phyloP scores from a whole-genome alignment of 2,329 filamentous ascomycete genomes.

The Plenodomus biglobosus region DNA sequence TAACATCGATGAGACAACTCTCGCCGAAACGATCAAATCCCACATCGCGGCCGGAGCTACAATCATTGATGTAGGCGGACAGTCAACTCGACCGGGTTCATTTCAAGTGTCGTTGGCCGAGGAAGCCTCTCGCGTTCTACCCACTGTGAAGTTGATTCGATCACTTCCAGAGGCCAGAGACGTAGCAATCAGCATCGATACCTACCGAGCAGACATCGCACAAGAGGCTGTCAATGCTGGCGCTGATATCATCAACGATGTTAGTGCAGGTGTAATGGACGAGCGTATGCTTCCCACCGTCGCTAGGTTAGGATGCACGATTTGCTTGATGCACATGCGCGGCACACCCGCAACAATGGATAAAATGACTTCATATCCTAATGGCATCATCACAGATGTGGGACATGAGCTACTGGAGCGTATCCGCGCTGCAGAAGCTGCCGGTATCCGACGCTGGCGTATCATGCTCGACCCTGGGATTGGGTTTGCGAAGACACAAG shows the following conservation, averaged over 20 bases:
- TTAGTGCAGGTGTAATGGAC: conserved; percentile 81
- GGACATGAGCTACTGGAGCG: conserved; percentile 68
- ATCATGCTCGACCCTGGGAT: conserved; percentile 93
- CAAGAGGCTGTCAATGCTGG: conserved; percentile 73
- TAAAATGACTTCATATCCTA: conserved; percentile 62
- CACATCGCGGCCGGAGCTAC: conserved; percentile 72
- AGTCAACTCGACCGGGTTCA: conserved; percentile 82
- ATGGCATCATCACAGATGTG: conserved; percentile 66
- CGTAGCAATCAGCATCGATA: conserved; percentile 85
- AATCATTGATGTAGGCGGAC: conserved; percentile 90
- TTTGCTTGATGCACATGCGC: conserved; percentile 92
- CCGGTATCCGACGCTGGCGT: conserved; percentile 87
- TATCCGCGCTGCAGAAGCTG: conserved; percentile 72
- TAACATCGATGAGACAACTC: conserved; percentile 47
- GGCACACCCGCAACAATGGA: conserved; percentile 84
- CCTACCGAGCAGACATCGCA: conserved; percentile 84
- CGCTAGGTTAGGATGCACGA: conserved; percentile 73
- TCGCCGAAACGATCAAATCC: conserved; percentile 60
- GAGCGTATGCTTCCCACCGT: conserved; percentile 78
- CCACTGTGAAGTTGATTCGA: conserved; percentile 74
- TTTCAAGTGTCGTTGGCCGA: conserved; percentile 68
- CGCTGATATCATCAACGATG: conserved; percentile 92
- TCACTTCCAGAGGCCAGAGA: conserved; percentile 62
- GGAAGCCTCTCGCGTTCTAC: conserved; percentile 76
- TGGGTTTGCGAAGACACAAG: conserved; percentile 83